Base-by-base conservation (phyloP, 306 rosid species). In the Casuarina equisetifolia region DNA sequence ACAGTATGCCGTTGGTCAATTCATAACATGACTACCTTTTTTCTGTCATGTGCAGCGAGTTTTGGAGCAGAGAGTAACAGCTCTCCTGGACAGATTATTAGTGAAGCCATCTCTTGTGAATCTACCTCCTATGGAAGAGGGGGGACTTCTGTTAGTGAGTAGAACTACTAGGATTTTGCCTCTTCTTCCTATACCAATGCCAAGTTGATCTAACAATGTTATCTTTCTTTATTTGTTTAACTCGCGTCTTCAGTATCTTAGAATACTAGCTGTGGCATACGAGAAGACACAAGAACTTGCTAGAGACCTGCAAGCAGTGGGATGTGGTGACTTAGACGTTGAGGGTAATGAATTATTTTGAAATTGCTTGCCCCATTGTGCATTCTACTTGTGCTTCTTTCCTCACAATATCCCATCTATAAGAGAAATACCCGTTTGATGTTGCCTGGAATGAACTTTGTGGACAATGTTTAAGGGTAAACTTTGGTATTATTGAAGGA, bases 321-420 rank as follows among this genome's bases (percentile, higher is more conserved):
- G 98, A 76, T 96, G 99, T 69, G 99, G 99, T 76, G 99, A 93
- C 88, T 91, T 93, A 91, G 99, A 96, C 78, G 94, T 96, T 69
- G 99, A 96, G 77, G 99, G 99, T 92, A 90, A 84, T 81, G 11
- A 17, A 51, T 74, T 36, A 39, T 44, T n/a, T 72, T 67, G 15
- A 8, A 73, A 66, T 38, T 51, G 42, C 54, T 15, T 16, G 70
- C 53, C 4, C 5, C 32, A 1, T 45, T 48, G 49, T 66, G 71
- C 19, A 46, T 25, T 48, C 13, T 70, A 48, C n/a, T 19, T 48
- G 9, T 7, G 11, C 6, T n/a, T 17, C 40, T 62, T 35, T n/a
- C 44, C 35, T 12, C 32, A 43, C 35, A 62, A 5, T 39, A 12
- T 36, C 11, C 69, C 20, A 38, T 38, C 69, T 74, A 42, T 53